Conservation (phyloP, 2,329 filamentous ascomycete genomes). For the Claviceps lovelessii region DNA sequence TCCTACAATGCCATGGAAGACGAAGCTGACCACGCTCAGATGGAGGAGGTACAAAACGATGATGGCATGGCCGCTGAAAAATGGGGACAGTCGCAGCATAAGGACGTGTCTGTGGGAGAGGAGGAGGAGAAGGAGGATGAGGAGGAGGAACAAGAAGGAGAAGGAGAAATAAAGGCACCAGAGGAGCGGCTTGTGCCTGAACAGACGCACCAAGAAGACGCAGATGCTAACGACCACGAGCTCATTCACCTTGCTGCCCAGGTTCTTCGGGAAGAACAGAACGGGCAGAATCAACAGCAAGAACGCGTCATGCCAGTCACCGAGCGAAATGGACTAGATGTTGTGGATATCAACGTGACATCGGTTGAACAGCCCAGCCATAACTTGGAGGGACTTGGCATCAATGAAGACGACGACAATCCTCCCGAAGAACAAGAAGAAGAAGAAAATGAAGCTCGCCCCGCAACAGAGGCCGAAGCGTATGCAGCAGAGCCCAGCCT, state of each 20-base stretch:
- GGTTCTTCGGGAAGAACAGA: neutral
- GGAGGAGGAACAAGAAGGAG: neutral
- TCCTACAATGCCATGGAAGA: conserved; percentile 6
- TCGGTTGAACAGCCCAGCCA: neutral
- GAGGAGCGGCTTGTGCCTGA: neutral
- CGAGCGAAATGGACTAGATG: neutral
- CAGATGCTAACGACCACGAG: neutral
- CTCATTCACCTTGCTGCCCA: neutral
- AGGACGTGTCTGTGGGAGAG: neutral
- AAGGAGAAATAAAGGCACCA: too few species aligned
- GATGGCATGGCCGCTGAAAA: neutral
- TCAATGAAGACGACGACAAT: neutral
- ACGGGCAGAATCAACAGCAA: neutral
- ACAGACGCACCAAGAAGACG: neutral
- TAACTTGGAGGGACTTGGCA: neutral
- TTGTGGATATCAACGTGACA: too few species aligned
- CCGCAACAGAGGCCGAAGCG: neutral
- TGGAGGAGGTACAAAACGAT: neutral
- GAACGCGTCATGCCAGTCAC: neutral
- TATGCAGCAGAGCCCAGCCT: neutral
- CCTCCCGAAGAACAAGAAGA: neutral
- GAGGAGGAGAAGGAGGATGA: neutral
- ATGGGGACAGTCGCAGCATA: neutral
- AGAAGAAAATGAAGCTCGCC: neutral
- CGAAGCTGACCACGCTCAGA: neutral